Conservation (phyloP, 306 rosid genomes). For the Pachyrhizus erosus region DNA sequence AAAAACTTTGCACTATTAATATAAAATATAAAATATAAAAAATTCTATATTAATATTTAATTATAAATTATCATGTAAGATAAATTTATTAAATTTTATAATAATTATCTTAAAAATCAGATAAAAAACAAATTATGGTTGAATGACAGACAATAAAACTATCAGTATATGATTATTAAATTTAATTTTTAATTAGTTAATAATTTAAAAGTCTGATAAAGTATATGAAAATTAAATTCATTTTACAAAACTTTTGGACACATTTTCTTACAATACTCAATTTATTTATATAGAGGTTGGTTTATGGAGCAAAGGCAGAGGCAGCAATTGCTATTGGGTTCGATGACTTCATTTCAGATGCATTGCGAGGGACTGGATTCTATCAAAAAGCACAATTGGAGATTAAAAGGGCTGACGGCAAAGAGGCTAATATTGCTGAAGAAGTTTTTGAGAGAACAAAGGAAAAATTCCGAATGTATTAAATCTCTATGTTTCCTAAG, state of each 20-base stretch:
- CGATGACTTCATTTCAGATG: constrained; percentile 95
- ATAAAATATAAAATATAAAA: too few relatives aligned
- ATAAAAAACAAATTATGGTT: too few relatives aligned
- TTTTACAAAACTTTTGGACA: background rate
- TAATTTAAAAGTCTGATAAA: too few relatives aligned
- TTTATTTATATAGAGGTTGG: constrained; percentile 72
- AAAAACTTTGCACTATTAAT: too few relatives aligned
- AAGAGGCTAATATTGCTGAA: constrained; percentile 83
- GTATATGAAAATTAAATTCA: too few relatives aligned
- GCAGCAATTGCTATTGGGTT: constrained; percentile 97
- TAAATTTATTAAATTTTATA: too few relatives aligned
- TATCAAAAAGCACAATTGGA: constrained; percentile 91
- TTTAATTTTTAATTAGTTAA: too few relatives aligned
- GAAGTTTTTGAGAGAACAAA: constrained; percentile 93
- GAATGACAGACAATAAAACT: too few relatives aligned
- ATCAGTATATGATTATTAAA: too few relatives aligned
- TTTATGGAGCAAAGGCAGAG: constrained; percentile 97
- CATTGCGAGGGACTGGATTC: constrained; percentile 82
- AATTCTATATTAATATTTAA: too few relatives aligned
- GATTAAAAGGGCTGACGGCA: constrained; percentile 93
- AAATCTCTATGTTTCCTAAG: constrained; percentile 22
- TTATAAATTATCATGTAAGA: too few relatives aligned
- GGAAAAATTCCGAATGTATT: constrained; percentile 80
- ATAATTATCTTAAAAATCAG: too few relatives aligned
- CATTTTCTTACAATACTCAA: background rate